Evolutionary conservation across 75 land plant species (phyloP).

Genomic region (Pinus taeda): DNA sequence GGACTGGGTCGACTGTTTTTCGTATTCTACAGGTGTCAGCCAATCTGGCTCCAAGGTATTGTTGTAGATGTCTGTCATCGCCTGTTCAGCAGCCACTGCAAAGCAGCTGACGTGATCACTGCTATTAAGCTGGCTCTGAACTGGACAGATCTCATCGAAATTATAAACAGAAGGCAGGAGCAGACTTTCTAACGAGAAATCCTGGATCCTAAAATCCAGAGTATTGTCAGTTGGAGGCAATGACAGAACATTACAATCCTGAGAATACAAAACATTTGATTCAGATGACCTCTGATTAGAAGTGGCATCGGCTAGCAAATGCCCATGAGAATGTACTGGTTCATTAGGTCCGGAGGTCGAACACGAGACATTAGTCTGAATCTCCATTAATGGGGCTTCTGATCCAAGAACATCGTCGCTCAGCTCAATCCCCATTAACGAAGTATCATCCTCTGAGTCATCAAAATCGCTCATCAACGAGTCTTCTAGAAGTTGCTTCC

Average conservation of each 20-base stretch:
- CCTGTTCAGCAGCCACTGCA: not conserved
- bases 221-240: not conserved
- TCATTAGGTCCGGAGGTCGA: no score
- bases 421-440: no score
- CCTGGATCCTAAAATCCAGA: not conserved
- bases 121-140: not conserved
- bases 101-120: not conserved
- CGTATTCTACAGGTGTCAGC: not conserved
- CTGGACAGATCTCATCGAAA: not conserved
- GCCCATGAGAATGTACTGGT: no score
- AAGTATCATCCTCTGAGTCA: not conserved
- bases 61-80: not conserved
- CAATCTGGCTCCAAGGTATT: not conserved
- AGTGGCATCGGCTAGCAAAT: no score
- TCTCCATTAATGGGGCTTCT: no score
- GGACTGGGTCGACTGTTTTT: not conserved
- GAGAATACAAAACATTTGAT: not conserved
- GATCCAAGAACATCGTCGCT: no score
- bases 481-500: not conserved
- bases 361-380: no score
- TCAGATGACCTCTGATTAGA: not conserved
- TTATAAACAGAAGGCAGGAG: not conserved
- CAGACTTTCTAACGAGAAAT: conserved; percentile 5
- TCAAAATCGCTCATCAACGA: not conserved
- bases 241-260: not conserved